Conservation (phyloP, 176 grass and related monocot genomes). For the Eremochloa ophiuroides region DNA sequence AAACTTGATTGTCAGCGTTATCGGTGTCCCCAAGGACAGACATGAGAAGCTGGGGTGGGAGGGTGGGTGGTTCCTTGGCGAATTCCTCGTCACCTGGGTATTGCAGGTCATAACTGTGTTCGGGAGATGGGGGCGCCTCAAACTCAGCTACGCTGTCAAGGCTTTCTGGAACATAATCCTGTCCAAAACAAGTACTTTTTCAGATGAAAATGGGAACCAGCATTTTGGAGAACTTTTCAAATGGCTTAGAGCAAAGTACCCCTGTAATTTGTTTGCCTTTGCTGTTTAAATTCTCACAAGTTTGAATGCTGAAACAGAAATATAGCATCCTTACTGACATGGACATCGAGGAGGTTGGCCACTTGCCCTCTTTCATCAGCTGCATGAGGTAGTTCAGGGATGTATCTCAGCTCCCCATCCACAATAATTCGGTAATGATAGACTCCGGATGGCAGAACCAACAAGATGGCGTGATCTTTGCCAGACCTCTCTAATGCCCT, state of each 20-base stretch:
- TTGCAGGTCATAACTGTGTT: slow-evolving; percentile 56
- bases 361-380: slow-evolving; percentile 53
- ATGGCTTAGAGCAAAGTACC: slow-evolving; percentile 9
- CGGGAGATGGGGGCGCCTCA: slow-evolving; percentile 64
- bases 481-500: slow-evolving; percentile 59
- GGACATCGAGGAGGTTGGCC: slow-evolving; percentile 82
- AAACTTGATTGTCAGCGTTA: neutral
- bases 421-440: slow-evolving; percentile 82
- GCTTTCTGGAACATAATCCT: slow-evolving; percentile 81
- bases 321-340: slow-evolving; percentile 56
- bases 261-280: slow-evolving; percentile 2
- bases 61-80: slow-evolving; percentile 64
- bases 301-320: slow-evolving; percentile 26
- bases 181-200: slow-evolving; percentile 20
- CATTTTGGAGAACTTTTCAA: neutral
- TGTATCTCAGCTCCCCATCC: slow-evolving; percentile 51
- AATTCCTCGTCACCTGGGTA: slow-evolving; percentile 70
- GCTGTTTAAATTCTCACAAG: neutral
- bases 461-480: slow-evolving; percentile 63
- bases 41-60: slow-evolving; percentile 59
- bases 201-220: slow-evolving; percentile 13
- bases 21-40: slow-evolving; percentile 42
- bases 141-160: slow-evolving; percentile 73
- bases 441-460: slow-evolving; percentile 70
- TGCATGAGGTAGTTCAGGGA: slow-evolving; percentile 60